A percentile compares a stretch with the other conserved stretches of the same genome.
Evolutionary conservation across 2,329 filamentous ascomycete species (phyloP).

Genomic region (Aulographum hederae): DNA sequence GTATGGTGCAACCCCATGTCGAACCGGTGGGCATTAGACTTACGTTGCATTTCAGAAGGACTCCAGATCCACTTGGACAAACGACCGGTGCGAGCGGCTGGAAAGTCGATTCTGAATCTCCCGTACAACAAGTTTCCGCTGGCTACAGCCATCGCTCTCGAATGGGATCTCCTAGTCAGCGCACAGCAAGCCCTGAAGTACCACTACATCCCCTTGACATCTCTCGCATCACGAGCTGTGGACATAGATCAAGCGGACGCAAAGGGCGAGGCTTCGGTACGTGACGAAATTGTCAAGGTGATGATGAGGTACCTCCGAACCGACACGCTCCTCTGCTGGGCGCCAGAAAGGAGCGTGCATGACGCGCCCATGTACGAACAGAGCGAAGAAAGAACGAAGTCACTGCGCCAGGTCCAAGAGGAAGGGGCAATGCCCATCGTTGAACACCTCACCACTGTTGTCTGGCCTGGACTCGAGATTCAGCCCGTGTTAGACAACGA

Average conservation of each 20-base stretch:
- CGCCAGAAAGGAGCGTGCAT: constrained; percentile 34
- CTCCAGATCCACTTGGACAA: constrained; percentile 57
- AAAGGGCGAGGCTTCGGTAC: constrained; percentile 30
- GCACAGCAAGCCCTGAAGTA: constrained; percentile 69
- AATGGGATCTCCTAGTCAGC: constrained; percentile 78
- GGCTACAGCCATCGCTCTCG: constrained; percentile 68
- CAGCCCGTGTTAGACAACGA: constrained; percentile 62
- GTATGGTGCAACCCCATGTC: constrained; percentile 27
- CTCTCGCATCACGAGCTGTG: constrained; percentile 62
- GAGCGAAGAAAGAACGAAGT: constrained; percentile 26
- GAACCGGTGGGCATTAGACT: no score
- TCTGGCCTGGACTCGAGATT: constrained; percentile 76
- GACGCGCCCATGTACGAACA: constrained; percentile 25
- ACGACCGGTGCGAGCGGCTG: constrained; percentile 59
- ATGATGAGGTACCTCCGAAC: constrained; percentile 79
- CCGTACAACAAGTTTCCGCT: constrained; percentile 63
- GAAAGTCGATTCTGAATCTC: constrained; percentile 52
- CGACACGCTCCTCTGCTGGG: constrained; percentile 87
- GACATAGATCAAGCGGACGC: constrained; percentile 59
- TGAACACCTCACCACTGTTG: constrained; percentile 45
- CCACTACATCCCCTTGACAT: constrained; percentile 81
- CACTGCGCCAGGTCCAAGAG: constrained; percentile 54
- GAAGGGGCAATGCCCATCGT: constrained; percentile 52
- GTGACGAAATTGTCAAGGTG: constrained; percentile 45
- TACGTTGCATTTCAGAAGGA: constrained; percentile 28